These are phyloP conservation scores for Myxozyma neglecta DNA, from an alignment of 805 yeast genomes.

Conservation along the genomic window DNA sequence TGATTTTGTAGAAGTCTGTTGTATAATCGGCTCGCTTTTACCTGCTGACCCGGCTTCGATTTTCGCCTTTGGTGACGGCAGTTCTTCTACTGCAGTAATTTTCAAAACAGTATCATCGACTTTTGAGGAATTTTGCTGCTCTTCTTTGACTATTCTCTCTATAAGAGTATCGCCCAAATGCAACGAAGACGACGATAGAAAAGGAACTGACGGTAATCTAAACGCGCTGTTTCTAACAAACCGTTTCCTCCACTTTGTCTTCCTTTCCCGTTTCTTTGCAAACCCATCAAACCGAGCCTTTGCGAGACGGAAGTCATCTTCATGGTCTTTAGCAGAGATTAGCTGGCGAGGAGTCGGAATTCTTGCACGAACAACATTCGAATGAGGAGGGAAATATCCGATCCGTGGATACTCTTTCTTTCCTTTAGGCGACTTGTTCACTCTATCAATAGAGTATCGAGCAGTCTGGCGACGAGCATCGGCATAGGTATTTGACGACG, in stretches of 20 bases:
- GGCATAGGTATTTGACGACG: slow-evolving; percentile 1
- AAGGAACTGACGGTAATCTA: neutral
- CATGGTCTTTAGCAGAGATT: neutral
- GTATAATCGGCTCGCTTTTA: neutral
- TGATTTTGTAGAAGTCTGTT: neutral
- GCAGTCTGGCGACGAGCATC: neutral
- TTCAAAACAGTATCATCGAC: neutral
- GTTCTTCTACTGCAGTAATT: neutral
- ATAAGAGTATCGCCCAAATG: slow-evolving; percentile 1
- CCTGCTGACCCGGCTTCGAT: neutral
- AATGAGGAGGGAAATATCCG: slow-evolving; percentile 27
- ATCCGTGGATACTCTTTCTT: slow-evolving; percentile 12
- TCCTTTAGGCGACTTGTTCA: neutral
- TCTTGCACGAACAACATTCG: slow-evolving; percentile 24
- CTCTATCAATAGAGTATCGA: neutral
- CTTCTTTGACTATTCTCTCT: neutral
- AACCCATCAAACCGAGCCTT: neutral
- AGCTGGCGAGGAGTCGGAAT: slow-evolving; percentile 28
- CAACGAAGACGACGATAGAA: slow-evolving; percentile 7
- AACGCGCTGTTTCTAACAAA: neutral
- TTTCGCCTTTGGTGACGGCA: neutral
- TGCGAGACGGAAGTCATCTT: neutral
- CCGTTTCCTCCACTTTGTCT: neutral
- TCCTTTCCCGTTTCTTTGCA: neutral
- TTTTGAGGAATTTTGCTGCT: neutral